Base-by-base conservation (phyloP, 371 early-diverging fungal genomes). In the Mortierella sp. region DNA sequence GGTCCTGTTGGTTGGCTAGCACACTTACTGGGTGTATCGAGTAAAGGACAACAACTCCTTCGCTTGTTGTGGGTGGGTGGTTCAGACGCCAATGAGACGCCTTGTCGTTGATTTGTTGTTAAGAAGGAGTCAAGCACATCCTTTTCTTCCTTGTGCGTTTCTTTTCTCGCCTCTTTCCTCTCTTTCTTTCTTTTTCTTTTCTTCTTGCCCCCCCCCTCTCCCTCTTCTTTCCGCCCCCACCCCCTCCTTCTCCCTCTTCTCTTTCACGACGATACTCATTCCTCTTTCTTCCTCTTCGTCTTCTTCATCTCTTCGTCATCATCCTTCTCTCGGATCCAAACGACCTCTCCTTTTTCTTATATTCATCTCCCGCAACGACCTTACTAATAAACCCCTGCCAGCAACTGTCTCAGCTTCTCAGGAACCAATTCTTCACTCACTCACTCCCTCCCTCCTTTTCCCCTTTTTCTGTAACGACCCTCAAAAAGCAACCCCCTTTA, bases 231-330 rank as follows among this genome's bases (percentile, higher is more conserved):
- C 14, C 46, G 24, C 34, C 43, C 28, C n/a, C 37, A 26, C 31
- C 59, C 71, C 61, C 40, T 28, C 48, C n/a, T 26, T 48, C 50
- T 51, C 31, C 72, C 54, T 34, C 71, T 34, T 26, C 71, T n/a
- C 31, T 24, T 21, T 40, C 43, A 43, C 44, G 54, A 61, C 28
- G 72, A 77, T 77, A 72, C 46, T 77, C 77, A 77, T 61, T 55
- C 57, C 57, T 75, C 75, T 9, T 54, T 21, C 53, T 37, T 53
- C n/a, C n/a, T 72, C 31, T 8, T 4, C 43, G 1, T 51, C 37
- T 40, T 55, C 59, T 40, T n/a, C n/a, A n/a, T n/a, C 34, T 21
- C 55, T 70, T 70, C 48, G 6, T 61, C 69, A 31, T 37, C 40
- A 21, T 28, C 71, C 28, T 70, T 3, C 55, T 71, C 48, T n/a